Evolutionary conservation across 306 rosid species (phyloP), one percentile per base, ranked within the genome.

Genomic region (Acmispon strigosus): DNA sequence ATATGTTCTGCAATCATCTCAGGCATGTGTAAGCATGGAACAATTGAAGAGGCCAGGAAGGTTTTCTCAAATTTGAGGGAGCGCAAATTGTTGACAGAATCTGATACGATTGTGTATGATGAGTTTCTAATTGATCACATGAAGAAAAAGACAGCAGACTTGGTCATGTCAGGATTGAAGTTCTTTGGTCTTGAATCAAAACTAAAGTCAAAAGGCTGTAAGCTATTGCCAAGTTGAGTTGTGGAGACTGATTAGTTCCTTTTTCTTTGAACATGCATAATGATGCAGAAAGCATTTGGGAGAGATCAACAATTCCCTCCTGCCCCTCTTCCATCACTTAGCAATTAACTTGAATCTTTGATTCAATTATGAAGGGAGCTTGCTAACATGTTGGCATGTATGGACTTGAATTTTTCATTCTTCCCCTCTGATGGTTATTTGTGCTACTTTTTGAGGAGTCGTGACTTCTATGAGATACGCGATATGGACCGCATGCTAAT

Each of bases 71-170:
- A 76, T 56, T 62, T 88, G 84, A 84, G 72, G 70, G 94, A 84
- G 66, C 83, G 81, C 32, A 80, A 76, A 41, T 66, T 83, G 64
- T 55, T 88, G 75, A 85, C 84, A 1, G 97, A 93, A 83, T 87
- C 96, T n/a, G 82, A 80, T 54, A 67, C 83, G 39, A 81, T 90
- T 18, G 75, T 85, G 45, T 90, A 86, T 58, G 92, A 88, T 19
- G 98, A 93, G 62, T n/a, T 93, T 8, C 83, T 93, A 37, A 78
- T 93, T 62, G 90, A 88, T 50, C 96, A 93, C 71, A 83, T 78
- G 92, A 93, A 93, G 86, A 87, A 84, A 83, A 90, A 84, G 80
- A 87, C 90, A 3, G 88, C 96, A 20, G 90, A 93, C 66, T 82
- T 90, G 84, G 89, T 90, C 72, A 64, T 86, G 19, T 81, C 85